Conservation (phyloP, 768 basidiomycete genomes). For the Boletus tomentosulus region DNA sequence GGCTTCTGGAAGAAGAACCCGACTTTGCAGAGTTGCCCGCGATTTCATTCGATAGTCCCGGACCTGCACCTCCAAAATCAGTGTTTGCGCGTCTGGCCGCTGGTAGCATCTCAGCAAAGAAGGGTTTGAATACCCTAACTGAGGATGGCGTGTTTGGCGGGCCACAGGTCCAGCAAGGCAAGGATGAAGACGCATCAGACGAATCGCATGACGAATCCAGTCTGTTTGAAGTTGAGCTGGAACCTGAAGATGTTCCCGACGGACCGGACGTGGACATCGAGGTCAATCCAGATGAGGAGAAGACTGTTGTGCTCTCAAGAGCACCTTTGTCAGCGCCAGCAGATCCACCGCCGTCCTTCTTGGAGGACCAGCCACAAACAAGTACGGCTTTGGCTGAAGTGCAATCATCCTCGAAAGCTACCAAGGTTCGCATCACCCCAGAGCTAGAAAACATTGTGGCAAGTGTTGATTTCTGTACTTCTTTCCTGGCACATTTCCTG, state of each 20-base stretch:
- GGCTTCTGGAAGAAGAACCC: constrained; percentile 58
- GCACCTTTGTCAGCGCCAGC: background rate
- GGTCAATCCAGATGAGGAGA: constrained; percentile 25
- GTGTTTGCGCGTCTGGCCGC: constrained; percentile 25
- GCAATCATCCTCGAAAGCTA: constrained; percentile 16
- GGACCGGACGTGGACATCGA: constrained; percentile 2
- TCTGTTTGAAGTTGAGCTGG: constrained; percentile 9
- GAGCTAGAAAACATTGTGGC: constrained; percentile 66
- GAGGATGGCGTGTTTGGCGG: constrained; percentile 9
- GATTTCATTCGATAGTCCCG: constrained; percentile 45
- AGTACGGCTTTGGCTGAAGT: background rate
- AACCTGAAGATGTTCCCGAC: background rate
- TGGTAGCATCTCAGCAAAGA: constrained; percentile 6
- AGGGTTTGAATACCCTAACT: background rate
- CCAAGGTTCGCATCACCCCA: constrained; percentile 49
- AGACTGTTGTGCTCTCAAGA: constrained; percentile 30
- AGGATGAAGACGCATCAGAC: constrained; percentile 2
- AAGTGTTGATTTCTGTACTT: constrained; percentile 22
- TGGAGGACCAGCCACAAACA: constrained; percentile 6
- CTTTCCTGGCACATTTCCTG: background rate
- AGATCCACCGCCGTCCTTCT: background rate
- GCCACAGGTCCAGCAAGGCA: background rate
- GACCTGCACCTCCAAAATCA: constrained; percentile 31
- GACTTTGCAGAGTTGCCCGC: constrained; percentile 39
- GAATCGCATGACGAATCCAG: constrained; percentile 12